Base-by-base conservation (phyloP, 768 basidiomycete species). In the Amanita muscaria region DNA sequence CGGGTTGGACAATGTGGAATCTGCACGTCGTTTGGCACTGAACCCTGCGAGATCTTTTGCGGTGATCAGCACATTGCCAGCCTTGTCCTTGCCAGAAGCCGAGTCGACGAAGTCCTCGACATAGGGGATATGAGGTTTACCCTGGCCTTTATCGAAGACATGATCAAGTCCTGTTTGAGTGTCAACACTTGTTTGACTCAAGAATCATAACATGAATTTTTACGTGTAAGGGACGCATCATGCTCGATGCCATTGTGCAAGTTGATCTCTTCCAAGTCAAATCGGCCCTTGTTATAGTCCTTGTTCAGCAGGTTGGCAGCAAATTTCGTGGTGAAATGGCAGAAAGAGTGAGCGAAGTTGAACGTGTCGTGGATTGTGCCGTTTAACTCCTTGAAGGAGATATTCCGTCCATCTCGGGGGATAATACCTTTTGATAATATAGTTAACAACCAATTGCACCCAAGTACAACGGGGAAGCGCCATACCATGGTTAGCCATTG, bases 401-500 rank as follows among this genome's bases (percentile, higher is more conserved):
- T 80, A 47, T 79, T 76, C 32, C 74, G 71, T 14, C 88, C 88
- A 48, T 77, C 73, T 33, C 66, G 81, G 0, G 88, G 73, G 5
- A 77, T 61, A 32, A 77, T 77, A n/a, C 88, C 88, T 67, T 56
- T 30, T n/a, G n/a, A n/a, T n/a, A n/a, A n/a, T n/a, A n/a, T n/a
- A n/a, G n/a, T n/a, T n/a, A n/a, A n/a, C n/a, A 10, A 44, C 18
- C 11, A 42, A 32, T 2, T 27, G 21, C 15, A 42, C 15, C 31
- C 36, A 25, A 3, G 16, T 19, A 22, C 27, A 21, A 43, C 11
- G 23, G 10, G 5, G 35, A 31, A 31, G 67, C 65, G 33, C 48
- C 64, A 24, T 30, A 87, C 87, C 88, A 49, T 89, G 87, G 57
- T 89, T 89, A 5, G 87, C 84, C 75, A 90, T 67, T 0, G 83